These are phyloP conservation scores for Entophlyctis helioformis DNA, from an alignment of 192 early-diverging fungal genomes.

Conservation along the genomic window DNA sequence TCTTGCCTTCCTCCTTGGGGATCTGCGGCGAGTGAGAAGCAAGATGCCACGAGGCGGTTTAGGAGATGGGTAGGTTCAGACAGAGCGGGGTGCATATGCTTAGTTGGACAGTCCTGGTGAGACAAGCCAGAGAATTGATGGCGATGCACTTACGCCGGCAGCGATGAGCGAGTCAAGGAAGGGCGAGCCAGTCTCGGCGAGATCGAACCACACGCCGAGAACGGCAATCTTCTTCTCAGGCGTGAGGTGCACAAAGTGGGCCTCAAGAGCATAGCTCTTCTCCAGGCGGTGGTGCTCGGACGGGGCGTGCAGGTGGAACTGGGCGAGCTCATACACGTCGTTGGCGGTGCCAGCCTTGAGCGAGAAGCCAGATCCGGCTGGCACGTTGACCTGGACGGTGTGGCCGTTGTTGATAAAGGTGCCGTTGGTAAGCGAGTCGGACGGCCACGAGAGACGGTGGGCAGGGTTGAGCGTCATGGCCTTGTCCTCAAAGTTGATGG, in stretches of 20 bases:
- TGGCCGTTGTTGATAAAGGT: constrained; percentile 25
- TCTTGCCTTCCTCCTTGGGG: constrained; percentile 2
- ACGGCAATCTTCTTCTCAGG: constrained; percentile 27
- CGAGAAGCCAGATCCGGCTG: not conserved
- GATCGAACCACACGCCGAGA: constrained; percentile 31
- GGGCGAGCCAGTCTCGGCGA: constrained; percentile 5
- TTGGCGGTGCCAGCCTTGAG: constrained; percentile 1
- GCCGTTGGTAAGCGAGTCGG: constrained; percentile 2
- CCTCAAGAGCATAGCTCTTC: constrained; percentile 8
- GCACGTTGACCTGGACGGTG: constrained; percentile 20
- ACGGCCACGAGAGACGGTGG: not conserved
- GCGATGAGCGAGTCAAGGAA: constrained; percentile 16
- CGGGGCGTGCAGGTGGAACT: constrained; percentile 56
- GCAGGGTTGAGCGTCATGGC: no score
- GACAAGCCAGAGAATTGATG: no score
- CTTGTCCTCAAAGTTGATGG: constrained; percentile 30
- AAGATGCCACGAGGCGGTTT: not conserved
- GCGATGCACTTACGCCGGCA: no score
- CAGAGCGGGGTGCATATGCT: no score
- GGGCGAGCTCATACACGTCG: constrained; percentile 17
- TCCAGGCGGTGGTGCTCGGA: constrained; percentile 39
- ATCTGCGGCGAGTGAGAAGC: not conserved
- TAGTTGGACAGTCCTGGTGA: no score
- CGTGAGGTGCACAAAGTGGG: constrained; percentile 42
- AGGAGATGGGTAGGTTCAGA: not conserved